Conservation (phyloP, 2,329 filamentous ascomycete species). For the Nigrograna mackinnonii region DNA sequence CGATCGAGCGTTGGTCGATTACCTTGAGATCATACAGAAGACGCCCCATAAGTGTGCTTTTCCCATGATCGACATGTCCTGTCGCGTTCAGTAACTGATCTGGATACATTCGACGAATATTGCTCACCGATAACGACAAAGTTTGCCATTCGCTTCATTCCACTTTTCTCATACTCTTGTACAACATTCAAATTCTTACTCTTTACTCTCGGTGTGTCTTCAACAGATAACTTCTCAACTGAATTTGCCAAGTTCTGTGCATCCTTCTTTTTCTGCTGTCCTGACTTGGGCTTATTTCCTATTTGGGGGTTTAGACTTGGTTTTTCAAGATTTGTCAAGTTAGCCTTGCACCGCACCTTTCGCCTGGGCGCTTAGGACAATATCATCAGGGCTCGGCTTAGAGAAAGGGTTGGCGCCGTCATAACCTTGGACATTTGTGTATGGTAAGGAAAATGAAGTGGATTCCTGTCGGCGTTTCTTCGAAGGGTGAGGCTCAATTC, state of each 20-base stretch:
- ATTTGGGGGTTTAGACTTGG: conserved; percentile 14
- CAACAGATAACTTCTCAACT: conserved; percentile 52
- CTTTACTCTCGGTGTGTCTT: conserved; percentile 58
- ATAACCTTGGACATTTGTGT: conserved; percentile 34
- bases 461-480: conserved; percentile 4
- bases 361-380: conserved; percentile 79
- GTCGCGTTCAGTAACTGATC: conserved; percentile 11
- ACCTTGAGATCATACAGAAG: conserved; percentile 85
- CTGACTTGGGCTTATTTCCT: conserved; percentile 26
- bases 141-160: conserved; percentile 79
- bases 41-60: conserved; percentile 97
- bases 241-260: conserved; percentile 47
- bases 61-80: conserved; percentile 97
- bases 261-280: conserved; percentile 30
- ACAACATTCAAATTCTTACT: conserved; percentile 85
- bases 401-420: conserved; percentile 68
- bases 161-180: conserved; percentile 75
- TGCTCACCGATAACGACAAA: conserved; percentile 87
- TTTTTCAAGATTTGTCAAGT: conserved; percentile 11
- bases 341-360: conserved; percentile 45
- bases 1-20: conserved; percentile 84
- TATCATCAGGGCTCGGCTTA: conserved; percentile 88
- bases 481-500: conserved; percentile 16
- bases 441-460: conserved; percentile 42
- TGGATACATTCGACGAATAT: too few relatives aligned